Evolutionary conservation across 1,284 basidiomycete species (phyloP).

Genomic region (Leucocoprinus gongylophorus): DNA sequence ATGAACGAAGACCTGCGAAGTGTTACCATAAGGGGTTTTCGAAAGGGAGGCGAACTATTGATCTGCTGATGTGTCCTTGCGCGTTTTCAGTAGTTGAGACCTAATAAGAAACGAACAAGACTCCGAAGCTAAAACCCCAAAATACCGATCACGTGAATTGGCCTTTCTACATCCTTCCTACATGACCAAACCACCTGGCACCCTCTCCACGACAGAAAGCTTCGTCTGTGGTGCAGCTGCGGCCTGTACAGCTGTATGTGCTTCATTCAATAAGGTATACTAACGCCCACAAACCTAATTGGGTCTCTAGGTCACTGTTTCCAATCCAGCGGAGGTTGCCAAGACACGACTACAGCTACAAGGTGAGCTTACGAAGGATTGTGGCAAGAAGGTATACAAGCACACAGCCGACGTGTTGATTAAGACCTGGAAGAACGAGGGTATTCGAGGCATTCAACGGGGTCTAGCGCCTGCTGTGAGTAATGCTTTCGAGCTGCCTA

Average conservation of each 20-base stretch:
- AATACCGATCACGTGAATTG: background rate
- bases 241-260: conserved; percentile 74
- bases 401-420: conserved; percentile 81
- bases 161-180: background rate
- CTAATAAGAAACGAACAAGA: too few relatives aligned
- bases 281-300: background rate
- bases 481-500: conserved; percentile 17
- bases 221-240: conserved; percentile 86
- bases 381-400: conserved; percentile 77
- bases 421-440: conserved; percentile 92
- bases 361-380: conserved; percentile 80
- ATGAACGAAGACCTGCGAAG: too few relatives aligned
- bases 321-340: conserved; percentile 85
- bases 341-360: conserved; percentile 94
- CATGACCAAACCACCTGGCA: conserved; percentile 17
- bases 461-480: conserved; percentile 86
- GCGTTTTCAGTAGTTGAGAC: too few relatives aligned
- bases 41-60: too few relatives aligned
- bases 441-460: conserved; percentile 84
- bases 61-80: too few relatives aligned
- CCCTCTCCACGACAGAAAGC: conserved; percentile 62
- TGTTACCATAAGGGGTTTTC: too few relatives aligned
- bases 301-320: conserved; percentile 61
- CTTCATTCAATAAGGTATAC: background rate
- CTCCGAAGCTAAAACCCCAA: too few relatives aligned